Evolutionary conservation across 768 basidiomycete genomes (phyloP).

Genomic region (Suillus fuscotomentosus): DNA sequence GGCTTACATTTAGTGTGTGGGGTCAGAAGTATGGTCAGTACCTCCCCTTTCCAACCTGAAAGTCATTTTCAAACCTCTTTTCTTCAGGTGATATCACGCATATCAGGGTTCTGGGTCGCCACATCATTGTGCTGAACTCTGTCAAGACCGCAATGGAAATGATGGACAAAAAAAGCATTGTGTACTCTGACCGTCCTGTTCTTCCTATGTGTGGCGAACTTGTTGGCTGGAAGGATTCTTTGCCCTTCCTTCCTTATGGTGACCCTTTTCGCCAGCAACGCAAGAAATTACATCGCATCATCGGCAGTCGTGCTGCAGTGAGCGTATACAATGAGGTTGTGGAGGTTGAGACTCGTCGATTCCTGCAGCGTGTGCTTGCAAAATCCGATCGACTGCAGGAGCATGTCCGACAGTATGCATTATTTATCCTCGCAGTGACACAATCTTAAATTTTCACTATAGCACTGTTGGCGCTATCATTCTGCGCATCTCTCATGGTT

Average conservation of each 20-base stretch:
- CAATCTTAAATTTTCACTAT: neutral
- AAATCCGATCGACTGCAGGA: slow-evolving; percentile 35
- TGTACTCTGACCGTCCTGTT: slow-evolving; percentile 61
- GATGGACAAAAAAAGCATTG: neutral
- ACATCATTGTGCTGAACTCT: neutral
- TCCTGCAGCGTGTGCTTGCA: slow-evolving; percentile 38
- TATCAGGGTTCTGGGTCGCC: neutral
- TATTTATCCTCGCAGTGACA: neutral
- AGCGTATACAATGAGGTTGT: slow-evolving; percentile 32
- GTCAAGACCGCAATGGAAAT: neutral
- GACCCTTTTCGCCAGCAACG: slow-evolving; percentile 42
- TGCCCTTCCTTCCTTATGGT: slow-evolving; percentile 40
- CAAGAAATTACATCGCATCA: slow-evolving; percentile 37
- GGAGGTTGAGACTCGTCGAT: slow-evolving; percentile 40
- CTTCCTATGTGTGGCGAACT: slow-evolving; percentile 38
- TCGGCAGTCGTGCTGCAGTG: slow-evolving; percentile 41
- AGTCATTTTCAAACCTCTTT: neutral
- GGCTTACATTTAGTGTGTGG: neutral
- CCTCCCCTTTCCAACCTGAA: neutral
- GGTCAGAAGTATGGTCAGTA: neutral
- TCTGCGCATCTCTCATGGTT: neutral
- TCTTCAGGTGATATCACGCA: neutral
- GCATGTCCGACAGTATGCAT: slow-evolving; percentile 40
- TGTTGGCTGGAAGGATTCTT: slow-evolving; percentile 30
- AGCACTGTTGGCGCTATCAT: neutral